phyloP scores from a whole-genome alignment of 2,329 filamentous ascomycete species.

The Bipolaris victoriae region DNA sequence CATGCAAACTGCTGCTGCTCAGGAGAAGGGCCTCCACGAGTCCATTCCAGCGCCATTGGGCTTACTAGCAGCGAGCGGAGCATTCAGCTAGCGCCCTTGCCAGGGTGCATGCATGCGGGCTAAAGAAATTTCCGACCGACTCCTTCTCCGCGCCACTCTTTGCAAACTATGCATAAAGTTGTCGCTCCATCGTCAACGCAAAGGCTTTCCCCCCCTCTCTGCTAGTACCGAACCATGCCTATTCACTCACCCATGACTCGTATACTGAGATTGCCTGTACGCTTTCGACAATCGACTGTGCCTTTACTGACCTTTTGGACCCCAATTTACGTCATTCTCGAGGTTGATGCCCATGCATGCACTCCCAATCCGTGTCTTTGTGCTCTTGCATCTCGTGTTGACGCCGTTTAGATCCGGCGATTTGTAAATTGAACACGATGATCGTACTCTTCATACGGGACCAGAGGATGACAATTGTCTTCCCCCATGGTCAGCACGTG shows the following conservation, averaged over 20 bases:
- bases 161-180: background rate
- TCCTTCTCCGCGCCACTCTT: background rate
- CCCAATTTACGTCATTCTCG: background rate
- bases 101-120: background rate
- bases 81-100: background rate
- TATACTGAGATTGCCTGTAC: background rate
- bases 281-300: background rate
- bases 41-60: background rate
- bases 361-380: background rate
- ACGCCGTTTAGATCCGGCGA: too few relatives aligned
- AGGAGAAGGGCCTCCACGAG: background rate
- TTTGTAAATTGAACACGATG: background rate
- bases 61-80: background rate
- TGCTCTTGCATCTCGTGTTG: background rate
- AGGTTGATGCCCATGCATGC: background rate
- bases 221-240: background rate
- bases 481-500: background rate
- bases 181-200: background rate
- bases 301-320: background rate
- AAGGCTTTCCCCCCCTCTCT: background rate
- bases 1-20: background rate
- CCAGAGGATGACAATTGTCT: background rate
- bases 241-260: background rate
- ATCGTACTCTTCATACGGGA: background rate
- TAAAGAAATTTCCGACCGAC: conserved; percentile 5